A percentile compares a stretch with the other conserved stretches of the same genome.
Conservation (phyloP, 2,329 filamentous ascomycete species). For the Cordyceps tenuipes region DNA sequence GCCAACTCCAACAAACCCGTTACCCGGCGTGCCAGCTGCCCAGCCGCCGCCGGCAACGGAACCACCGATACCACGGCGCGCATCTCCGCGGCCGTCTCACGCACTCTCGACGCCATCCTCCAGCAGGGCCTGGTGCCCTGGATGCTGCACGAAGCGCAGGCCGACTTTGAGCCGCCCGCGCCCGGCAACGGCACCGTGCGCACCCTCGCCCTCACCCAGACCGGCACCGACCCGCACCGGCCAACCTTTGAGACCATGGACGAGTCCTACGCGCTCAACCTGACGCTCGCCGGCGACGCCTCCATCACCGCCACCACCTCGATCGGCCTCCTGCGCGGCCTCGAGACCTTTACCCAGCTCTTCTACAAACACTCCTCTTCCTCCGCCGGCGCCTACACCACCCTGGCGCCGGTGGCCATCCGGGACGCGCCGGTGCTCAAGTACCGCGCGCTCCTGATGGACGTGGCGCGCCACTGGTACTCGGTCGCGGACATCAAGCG, state of each 20-base stretch:
- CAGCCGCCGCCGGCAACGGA: conserved; percentile 8
- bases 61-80: conserved; percentile 28
- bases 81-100: conserved; percentile 47
- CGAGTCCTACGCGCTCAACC: conserved; percentile 63
- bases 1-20: no score
- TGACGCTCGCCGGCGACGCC: conserved; percentile 50
- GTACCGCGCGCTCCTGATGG: conserved; percentile 73
- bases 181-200: conserved; percentile 35
- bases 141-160: conserved; percentile 60
- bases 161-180: conserved; percentile 39
- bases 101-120: conserved; percentile 57
- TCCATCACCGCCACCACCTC: conserved; percentile 57
- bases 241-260: conserved; percentile 56
- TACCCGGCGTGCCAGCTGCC: no score
- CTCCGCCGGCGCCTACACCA: conserved; percentile 52
- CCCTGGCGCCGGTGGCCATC: conserved; percentile 61
- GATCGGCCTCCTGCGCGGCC: conserved; percentile 58
- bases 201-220: conserved; percentile 55
- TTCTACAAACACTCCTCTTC: conserved; percentile 63
- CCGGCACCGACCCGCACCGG: conserved; percentile 36
- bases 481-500: conserved; percentile 58
- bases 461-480: conserved; percentile 67
- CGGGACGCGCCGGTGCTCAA: conserved; percentile 64
- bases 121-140: conserved; percentile 64
- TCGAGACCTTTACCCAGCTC: conserved; percentile 71